Percentiles rank a stretch among this genome's conserved stretches.
These are phyloP conservation scores for Suillus bovinus DNA, from an alignment of 768 basidiomycete species.

Conservation along the genomic window DNA sequence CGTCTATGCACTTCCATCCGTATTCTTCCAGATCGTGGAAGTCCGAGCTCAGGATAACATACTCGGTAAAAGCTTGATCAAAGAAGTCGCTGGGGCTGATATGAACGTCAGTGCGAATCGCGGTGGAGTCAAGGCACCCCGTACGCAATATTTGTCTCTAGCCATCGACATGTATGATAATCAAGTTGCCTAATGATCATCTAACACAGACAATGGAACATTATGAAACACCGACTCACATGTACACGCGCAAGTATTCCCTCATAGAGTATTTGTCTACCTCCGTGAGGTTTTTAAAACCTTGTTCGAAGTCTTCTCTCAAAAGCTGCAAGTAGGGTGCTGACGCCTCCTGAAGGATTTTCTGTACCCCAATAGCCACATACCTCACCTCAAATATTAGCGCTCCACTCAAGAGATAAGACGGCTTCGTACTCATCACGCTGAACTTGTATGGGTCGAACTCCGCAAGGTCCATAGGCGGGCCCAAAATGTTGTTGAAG, in stretches of 20 bases:
- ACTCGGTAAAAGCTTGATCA: constrained; percentile 1
- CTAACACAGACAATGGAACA: not conserved
- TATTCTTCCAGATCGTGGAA: not conserved
- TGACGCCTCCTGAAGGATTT: not conserved
- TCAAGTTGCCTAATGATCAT: not conserved
- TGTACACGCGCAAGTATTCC: not conserved
- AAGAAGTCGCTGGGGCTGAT: not conserved
- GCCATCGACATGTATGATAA: constrained; percentile 1
- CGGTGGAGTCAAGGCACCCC: not conserved
- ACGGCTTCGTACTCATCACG: not conserved
- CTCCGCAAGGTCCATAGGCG: not conserved
- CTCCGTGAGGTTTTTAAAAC: not conserved
- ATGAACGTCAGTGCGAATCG: not conserved
- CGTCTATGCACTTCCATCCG: not conserved
- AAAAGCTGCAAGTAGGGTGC: constrained; percentile 4
- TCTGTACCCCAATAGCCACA: not conserved
- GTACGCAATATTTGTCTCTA: not conserved
- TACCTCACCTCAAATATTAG: not conserved
- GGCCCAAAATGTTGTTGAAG: constrained; percentile 1
- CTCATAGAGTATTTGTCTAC: not conserved
- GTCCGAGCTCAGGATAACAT: not conserved
- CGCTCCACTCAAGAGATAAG: not conserved
- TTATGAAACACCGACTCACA: not conserved
- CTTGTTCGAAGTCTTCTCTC: not conserved
- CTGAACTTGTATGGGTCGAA: constrained; percentile 1